Evolutionary conservation across 352 stramenopile species (phyloP), one percentile per base, ranked within the genome.

Genomic region (Phytophthora rubi): DNA sequence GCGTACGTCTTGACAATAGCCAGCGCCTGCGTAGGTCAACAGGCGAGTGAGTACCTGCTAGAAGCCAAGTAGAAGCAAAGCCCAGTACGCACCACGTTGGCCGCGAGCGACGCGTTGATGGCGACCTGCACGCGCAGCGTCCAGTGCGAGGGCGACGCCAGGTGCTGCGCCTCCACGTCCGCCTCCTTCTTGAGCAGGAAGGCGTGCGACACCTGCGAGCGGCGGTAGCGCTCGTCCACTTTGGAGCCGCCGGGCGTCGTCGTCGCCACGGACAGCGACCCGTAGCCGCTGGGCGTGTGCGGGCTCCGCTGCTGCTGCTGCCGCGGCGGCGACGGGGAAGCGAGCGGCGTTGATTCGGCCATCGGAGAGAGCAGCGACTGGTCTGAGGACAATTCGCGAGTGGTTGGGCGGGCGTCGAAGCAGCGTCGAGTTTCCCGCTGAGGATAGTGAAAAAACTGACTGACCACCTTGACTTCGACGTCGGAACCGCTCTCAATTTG

Each of bases 1-100:
- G 87, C 88, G 49, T 96, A 96, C 47, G 79, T 84, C 70, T 94
- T 96, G 13, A 86, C 84, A 16, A 82, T 49, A 16, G 85, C 84
- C 1, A 95, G 71, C 9, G 81, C 33, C 33, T 26, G 23, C 23
- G 23, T 39, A 39, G 33, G 13, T 9, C 33, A 39, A 39, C 8
- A 13, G 7, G 33, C 4, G 33, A 13, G 33, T 39, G 23, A 26
- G 23, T 26, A 26, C 1, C 23, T 26, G 23, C 1, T 26, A 26
- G 23, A 21, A 26, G 23, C 23, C 23, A 26, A 15, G 33, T 15
- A 37, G 6, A 8, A 44, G 7, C 23, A 26, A 26, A 26, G 23
- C 23, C 23, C 23, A 26, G 33, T 13, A 90, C 82, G 58, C 48
- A 93, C 76, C 64, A 95, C 77, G 62, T 95, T 95, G 67, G 89